Conservation (phyloP, 805 yeast genomes). For the Yamadazyma kitorensis region DNA sequence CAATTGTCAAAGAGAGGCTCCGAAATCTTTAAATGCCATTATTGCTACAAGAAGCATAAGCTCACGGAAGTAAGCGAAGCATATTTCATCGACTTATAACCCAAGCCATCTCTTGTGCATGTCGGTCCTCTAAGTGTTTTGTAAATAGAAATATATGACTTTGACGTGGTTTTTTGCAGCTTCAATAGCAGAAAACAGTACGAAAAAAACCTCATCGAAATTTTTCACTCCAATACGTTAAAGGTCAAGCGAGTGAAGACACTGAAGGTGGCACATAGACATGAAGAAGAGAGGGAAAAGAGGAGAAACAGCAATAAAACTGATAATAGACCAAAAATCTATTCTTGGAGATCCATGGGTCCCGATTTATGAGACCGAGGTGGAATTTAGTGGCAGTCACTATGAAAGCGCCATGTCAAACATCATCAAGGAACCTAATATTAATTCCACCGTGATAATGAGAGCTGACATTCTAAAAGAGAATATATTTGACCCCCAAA, state of each 20-base stretch:
- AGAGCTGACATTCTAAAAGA: constrained; percentile 79
- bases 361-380: constrained; percentile 49
- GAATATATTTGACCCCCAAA: constrained; percentile 36
- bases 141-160: too few relatives aligned
- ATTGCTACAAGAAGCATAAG: constrained; percentile 43
- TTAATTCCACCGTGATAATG: constrained; percentile 86
- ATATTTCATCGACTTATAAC: constrained; percentile 34
- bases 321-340: constrained; percentile 28
- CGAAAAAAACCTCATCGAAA: too few relatives aligned
- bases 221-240: too few relatives aligned
- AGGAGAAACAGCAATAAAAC: constrained; percentile 8
- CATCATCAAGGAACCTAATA: constrained; percentile 78
- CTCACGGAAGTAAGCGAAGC: constrained; percentile 38
- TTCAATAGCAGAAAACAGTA: too few relatives aligned
- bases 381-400: constrained; percentile 51
- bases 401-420: constrained; percentile 77
- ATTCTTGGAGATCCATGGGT: constrained; percentile 62
- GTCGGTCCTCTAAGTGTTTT: too few relatives aligned
- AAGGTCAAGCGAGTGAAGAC: too few relatives aligned
- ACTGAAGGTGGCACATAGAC: background rate
- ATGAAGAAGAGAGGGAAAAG: background rate
- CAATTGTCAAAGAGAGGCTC: constrained; percentile 37
- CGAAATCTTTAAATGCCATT: constrained; percentile 43
- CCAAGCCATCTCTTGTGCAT: too few relatives aligned
- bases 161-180: too few relatives aligned